Percentiles rank a stretch among this genome's conserved stretches.
phyloP scores from a whole-genome alignment of 768 basidiomycete species.

The Sutorius australiensis region DNA sequence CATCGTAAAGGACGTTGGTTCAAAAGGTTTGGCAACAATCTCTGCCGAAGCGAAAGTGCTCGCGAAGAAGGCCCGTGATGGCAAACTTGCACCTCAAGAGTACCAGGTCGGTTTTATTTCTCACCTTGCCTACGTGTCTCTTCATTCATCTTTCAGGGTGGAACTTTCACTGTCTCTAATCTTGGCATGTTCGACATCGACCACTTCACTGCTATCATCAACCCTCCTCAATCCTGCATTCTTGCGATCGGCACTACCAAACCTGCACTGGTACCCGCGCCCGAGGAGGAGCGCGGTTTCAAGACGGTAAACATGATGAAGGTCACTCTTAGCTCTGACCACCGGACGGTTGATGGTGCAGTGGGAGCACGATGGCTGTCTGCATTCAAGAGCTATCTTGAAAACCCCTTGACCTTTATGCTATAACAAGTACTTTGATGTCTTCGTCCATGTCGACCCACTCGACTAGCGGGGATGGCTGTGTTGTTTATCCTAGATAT shows the following conservation, averaged over 20 bases:
- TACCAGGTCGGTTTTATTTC: conserved; percentile 67
- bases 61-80: conserved; percentile 94
- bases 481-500: conserved; percentile 23
- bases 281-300: conserved; percentile 91
- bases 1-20: conserved; percentile 89
- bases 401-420: conserved; percentile 97
- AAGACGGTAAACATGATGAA: conserved; percentile 92
- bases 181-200: conserved; percentile 96
- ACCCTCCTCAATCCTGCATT: conserved; percentile 96
- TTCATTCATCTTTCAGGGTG: conserved; percentile 54
- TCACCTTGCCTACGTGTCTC: not conserved
- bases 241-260: conserved; percentile 89
- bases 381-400: conserved; percentile 93
- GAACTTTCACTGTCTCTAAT: conserved; percentile 98
- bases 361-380: conserved; percentile 89
- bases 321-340: conserved; percentile 92
- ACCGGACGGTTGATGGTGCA: conserved; percentile 95
- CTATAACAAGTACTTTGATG: conserved; percentile 45
- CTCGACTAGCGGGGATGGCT: not conserved
- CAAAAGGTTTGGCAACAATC: conserved; percentile 90
- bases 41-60: conserved; percentile 89
- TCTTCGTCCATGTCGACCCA: not conserved
- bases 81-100: conserved; percentile 90
- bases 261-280: conserved; percentile 82
- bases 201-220: conserved; percentile 99